Conservation (phyloP, 1,284 basidiomycete species). For the Thelephora terrestris region DNA sequence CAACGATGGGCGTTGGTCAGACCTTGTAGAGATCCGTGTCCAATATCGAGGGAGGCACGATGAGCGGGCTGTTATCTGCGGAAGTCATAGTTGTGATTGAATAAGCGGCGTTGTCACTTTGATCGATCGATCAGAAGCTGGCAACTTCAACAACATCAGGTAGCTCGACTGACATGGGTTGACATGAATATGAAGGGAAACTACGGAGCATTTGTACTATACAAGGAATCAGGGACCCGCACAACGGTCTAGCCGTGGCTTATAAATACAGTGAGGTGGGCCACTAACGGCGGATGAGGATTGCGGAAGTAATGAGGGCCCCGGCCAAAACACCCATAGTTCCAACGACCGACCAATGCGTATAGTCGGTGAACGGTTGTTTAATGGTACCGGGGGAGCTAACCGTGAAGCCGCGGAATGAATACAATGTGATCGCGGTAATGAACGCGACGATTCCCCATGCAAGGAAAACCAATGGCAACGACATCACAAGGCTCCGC, state of each 20-base stretch:
- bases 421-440: constrained; percentile 53
- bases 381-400: constrained; percentile 25
- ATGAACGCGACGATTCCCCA: constrained; percentile 61
- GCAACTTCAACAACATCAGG: too few species aligned
- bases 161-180: too few species aligned
- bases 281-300: constrained; percentile 31
- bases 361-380: constrained; percentile 44
- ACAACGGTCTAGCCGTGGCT: too few species aligned
- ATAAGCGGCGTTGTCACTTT: too few species aligned
- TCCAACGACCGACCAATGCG: constrained; percentile 52
- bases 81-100: constrained; percentile 13
- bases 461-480: constrained; percentile 63
- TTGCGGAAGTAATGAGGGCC: constrained; percentile 42
- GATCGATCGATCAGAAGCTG: too few species aligned
- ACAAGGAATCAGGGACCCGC: too few species aligned
- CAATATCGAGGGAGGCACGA: constrained; percentile 56
- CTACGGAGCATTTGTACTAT: too few species aligned
- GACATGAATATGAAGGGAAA: too few species aligned
- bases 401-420: constrained; percentile 40
- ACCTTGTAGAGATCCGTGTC: constrained; percentile 98
- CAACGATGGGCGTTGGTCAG: neutral
- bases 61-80: constrained; percentile 22
- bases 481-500: constrained; percentile 51
- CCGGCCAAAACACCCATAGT: constrained; percentile 51
- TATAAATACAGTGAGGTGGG: constrained; percentile 8